phyloP scores from a whole-genome alignment of 129 eudicot species.

The Ambrosia trifida region DNA sequence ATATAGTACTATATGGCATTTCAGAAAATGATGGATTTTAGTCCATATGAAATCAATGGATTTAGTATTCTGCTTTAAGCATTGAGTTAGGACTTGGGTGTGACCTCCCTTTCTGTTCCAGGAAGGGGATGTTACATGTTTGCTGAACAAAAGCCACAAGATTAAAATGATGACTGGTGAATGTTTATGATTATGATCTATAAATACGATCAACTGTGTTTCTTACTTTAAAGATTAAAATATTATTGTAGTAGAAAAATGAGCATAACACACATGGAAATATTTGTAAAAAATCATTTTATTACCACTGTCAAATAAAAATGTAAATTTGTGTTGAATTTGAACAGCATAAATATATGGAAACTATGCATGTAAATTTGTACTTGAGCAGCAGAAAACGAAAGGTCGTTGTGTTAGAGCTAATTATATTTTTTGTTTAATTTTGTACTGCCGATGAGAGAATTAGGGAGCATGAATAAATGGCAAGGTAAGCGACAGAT shows the following conservation, averaged over 20 bases:
- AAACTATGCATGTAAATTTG: background rate
- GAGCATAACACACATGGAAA: background rate
- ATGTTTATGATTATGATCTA: background rate
- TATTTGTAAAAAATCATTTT: background rate
- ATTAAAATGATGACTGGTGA: background rate
- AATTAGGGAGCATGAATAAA: background rate
- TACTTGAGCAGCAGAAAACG: background rate
- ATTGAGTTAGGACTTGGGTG: background rate
- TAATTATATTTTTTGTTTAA: background rate
- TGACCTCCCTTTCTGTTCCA: constrained; percentile 6
- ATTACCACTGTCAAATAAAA: background rate
- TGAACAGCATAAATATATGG: background rate
- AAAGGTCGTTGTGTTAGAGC: background rate
- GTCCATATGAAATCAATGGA: background rate
- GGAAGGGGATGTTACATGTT: background rate
- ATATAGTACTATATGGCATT: background rate
- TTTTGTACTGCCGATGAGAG: constrained; percentile 7
- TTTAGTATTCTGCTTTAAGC: background rate
- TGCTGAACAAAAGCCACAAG: constrained; percentile 1
- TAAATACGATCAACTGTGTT: background rate
- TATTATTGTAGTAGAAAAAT: background rate
- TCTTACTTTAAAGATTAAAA: background rate
- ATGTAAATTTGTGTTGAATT: background rate
- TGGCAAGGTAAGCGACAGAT: constrained; percentile 5
- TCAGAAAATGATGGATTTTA: background rate